These are phyloP conservation scores for Ascochyta pisi DNA, from an alignment of 2,329 filamentous ascomycete genomes.

Conservation along the genomic window DNA sequence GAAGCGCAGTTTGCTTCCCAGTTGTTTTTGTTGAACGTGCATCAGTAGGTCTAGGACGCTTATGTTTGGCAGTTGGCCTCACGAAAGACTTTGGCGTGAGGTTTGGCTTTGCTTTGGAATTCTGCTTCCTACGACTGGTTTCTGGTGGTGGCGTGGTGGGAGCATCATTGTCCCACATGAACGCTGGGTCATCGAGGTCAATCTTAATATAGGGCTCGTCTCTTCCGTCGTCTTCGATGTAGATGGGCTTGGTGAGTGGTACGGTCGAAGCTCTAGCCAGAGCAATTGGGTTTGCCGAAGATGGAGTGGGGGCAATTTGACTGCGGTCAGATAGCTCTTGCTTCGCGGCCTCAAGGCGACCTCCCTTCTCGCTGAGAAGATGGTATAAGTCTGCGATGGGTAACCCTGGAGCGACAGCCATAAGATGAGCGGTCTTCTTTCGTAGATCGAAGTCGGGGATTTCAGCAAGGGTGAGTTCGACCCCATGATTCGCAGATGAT, in stretches of 20 bases:
- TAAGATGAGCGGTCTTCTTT: slow-evolving; percentile 25
- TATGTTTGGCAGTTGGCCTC: background rate
- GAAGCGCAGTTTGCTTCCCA: background rate
- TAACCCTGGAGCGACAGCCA: slow-evolving; percentile 26
- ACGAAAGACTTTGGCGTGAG: background rate
- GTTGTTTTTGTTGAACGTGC: too few relatives aligned
- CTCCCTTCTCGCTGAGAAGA: slow-evolving; percentile 23
- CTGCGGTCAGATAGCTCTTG: slow-evolving; percentile 6
- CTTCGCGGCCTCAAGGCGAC: slow-evolving; percentile 6
- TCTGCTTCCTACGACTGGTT: background rate
- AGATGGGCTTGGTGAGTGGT: background rate
- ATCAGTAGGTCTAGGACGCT: background rate
- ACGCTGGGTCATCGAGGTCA: slow-evolving; percentile 19
- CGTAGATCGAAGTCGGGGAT: slow-evolving; percentile 22
- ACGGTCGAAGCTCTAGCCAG: too few relatives aligned
- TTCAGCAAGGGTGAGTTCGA: slow-evolving; percentile 18
- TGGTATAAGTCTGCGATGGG: slow-evolving; percentile 24
- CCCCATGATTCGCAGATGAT: background rate
- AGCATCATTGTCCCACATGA: slow-evolving; percentile 23
- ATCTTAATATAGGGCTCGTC: slow-evolving; percentile 26
- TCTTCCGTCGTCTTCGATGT: background rate
- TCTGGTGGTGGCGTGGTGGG: background rate
- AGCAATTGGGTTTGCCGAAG: background rate
- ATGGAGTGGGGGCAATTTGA: background rate
- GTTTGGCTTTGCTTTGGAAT: background rate